Evolutionary conservation across 2,329 filamentous ascomycete genomes (phyloP), one percentile per base, ranked within the genome.

Genomic region (Xylariaceae sp.): DNA sequence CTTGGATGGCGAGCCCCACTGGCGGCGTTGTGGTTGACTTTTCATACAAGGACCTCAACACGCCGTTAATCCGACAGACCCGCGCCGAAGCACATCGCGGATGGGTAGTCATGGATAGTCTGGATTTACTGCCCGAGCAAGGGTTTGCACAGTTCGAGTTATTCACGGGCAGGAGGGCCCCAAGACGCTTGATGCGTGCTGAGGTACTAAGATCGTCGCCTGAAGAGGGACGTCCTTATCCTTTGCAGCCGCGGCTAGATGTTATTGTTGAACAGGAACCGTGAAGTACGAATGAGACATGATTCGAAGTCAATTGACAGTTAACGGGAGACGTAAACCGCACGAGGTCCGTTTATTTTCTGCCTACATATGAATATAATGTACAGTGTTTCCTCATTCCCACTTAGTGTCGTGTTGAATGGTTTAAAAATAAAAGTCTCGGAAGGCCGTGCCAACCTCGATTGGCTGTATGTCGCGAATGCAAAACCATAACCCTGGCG

Each of bases 121-220:
- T 92, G 12, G 88, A 92, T 60, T 77, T 91, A 43, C 69, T 93
- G 13, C 87, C 87, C 0, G 89, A 92, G 66, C 88, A 92, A 65
- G 89, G 86, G 0, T 89, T 89, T 69, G 88, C 88, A 1, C 88
- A 92, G 62, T 93, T 92, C 63, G 89, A 93, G 69, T 70, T 92
- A 2, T 90, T 92, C 66, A 91, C 88, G 0, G 88, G 88, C 0
- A 76, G 86, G 46, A 78, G 84, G 60, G 86, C 86, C 10, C 87
- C 86, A 7, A 79, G 88, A 22, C 73, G 82, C 42, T 68, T 88
- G 36, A 92, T 93, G 88, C 79, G 86, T 55, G 75, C 81, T 40
- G 84, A 85, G 60, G 83, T 87, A 12, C 71, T 79, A 51, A 66
- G 67, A 46, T 71, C 75, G 1, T 78, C 77, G 48, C 70, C 71